Evolutionary conservation across 1,139 yeast genomes (phyloP).

Genomic region (Taphrina betulina): DNA sequence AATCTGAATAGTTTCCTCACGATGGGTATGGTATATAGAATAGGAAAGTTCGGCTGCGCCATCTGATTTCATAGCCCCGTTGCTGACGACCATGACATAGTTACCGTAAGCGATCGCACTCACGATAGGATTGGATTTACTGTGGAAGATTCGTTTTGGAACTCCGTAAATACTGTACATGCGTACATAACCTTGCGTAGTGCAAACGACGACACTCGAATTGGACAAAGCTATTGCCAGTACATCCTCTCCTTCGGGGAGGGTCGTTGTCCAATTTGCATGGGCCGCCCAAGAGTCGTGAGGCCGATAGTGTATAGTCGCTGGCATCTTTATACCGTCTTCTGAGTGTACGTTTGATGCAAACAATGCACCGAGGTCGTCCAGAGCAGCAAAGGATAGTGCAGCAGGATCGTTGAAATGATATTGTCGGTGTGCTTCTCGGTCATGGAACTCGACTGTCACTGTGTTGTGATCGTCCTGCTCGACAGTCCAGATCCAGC

Average conservation of each 20-base stretch:
- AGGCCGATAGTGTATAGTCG: slow-evolving; percentile 49
- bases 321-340: slow-evolving; percentile 24
- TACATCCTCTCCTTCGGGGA: slow-evolving; percentile 47
- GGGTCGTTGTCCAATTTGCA: slow-evolving; percentile 45
- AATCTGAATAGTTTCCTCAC: slow-evolving; percentile 46
- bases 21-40: slow-evolving; percentile 46
- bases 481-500: slow-evolving; percentile 78
- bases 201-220: slow-evolving; percentile 53
- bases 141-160: slow-evolving; percentile 53
- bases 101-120: slow-evolving; percentile 55
- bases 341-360: slow-evolving; percentile 33
- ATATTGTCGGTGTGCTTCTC: slow-evolving; percentile 74
- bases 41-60: slow-evolving; percentile 42
- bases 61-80: slow-evolving; percentile 37
- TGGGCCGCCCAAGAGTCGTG: slow-evolving; percentile 45
- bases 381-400: slow-evolving; percentile 77
- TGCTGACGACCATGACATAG: slow-evolving; percentile 50
- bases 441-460: slow-evolving; percentile 83
- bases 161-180: slow-evolving; percentile 58
- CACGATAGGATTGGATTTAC: slow-evolving; percentile 53
- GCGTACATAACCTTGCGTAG: slow-evolving; percentile 59
- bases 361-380: slow-evolving; percentile 42
- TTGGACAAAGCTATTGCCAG: slow-evolving; percentile 56
- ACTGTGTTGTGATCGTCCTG: slow-evolving; percentile 64
- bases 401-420: slow-evolving; percentile 71